Evolutionary conservation across 1,139 yeast species (phyloP), one percentile per base, ranked within the genome.

Genomic region (Pichia sp.): DNA sequence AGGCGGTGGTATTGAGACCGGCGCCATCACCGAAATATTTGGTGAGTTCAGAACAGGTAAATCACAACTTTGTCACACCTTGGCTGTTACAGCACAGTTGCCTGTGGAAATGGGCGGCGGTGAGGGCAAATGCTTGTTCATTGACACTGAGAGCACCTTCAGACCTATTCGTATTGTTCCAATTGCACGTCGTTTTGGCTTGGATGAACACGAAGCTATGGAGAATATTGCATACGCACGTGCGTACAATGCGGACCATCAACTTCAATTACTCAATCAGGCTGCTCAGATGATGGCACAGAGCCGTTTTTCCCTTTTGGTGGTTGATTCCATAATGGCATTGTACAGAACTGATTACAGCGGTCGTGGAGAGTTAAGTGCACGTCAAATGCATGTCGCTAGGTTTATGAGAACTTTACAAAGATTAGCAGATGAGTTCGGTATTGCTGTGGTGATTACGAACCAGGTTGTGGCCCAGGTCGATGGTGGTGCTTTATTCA

Each of bases 61-160:
- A 70, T 90, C 97, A 5, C 99, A 93, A 73, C 74, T 93, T 52
- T 95, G 99, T 71, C 99, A 95, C 69, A 95, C 99, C 0, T 76
- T 95, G 59, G 97, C 98, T 0, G 97, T 95, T 10, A 92, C 98
- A 2, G 93, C 98, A 69, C 99, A 93, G 71, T 75, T 93, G 56
- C 99, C 99, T 3, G 84, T 93, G 50, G 98, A 93, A 68, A 87
- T 89, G 89, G 98, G 98, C 47, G 99, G 99, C 56, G 99, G 98
- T 51, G 99, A 93, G 74, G 99, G 99, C 43, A 90, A 95, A 70
- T 93, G 98, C 71, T 77, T 95, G 56, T 95, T 89, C 68, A 92
- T 93, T 60, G 99, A 93, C 67, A 93, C 99, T 0, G 99, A 93
- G 67, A 97, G 97, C 23, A 95, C 99, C 0, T 93, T 95, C 71